These are phyloP conservation scores for Chrysosporium keratinophilum DNA, from an alignment of 2,329 filamentous ascomycete genomes.

Conservation along the genomic window DNA sequence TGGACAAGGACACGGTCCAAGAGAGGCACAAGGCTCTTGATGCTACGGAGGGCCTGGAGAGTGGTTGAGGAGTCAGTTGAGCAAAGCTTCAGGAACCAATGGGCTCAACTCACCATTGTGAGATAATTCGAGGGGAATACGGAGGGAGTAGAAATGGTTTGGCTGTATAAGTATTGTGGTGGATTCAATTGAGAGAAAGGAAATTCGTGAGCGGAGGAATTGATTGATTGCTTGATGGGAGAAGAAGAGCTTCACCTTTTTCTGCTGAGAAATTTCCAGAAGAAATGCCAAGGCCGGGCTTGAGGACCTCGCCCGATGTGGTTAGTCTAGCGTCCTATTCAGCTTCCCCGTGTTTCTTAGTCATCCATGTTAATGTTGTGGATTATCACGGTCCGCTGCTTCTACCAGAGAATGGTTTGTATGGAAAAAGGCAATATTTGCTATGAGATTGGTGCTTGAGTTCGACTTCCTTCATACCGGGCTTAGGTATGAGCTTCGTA, in stretches of 20 bases:
- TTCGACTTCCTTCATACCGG: too few species aligned
- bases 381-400: too few species aligned
- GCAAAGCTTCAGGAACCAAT: not conserved
- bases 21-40: slow-evolving; percentile 88
- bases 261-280: slow-evolving; percentile 21
- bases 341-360: not conserved
- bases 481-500: too few species aligned
- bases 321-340: slow-evolving; percentile 7
- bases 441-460: too few species aligned
- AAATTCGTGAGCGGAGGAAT: slow-evolving; percentile 2
- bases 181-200: slow-evolving; percentile 5
- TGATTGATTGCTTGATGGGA: not conserved
- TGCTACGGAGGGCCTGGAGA: slow-evolving; percentile 66
- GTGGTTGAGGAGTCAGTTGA: not conserved
- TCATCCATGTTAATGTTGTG: not conserved
- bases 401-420: too few species aligned
- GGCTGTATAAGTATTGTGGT: not conserved
- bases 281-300: slow-evolving; percentile 17
- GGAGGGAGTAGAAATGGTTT: not conserved
- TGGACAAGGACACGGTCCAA: slow-evolving; percentile 97
- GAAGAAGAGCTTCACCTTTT: slow-evolving; percentile 12
- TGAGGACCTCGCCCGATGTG: not conserved
- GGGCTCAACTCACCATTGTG: slow-evolving; percentile 13
- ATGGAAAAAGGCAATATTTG: too few species aligned
- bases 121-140: slow-evolving; percentile 1